Base-by-base conservation (phyloP, 371 early-diverging fungal species). In the Apophysomyces variabilis region DNA sequence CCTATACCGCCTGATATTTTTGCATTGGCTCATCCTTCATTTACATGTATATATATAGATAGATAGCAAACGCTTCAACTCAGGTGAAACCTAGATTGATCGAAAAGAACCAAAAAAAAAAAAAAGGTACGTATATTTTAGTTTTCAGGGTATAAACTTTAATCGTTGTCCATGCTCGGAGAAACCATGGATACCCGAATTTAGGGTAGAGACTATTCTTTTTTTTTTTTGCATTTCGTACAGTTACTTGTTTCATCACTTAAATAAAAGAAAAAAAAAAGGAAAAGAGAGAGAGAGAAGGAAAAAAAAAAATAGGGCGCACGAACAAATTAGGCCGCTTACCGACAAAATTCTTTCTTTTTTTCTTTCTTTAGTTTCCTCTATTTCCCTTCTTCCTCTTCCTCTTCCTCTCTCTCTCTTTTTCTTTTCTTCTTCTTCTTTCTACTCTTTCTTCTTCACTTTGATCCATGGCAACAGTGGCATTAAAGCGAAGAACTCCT, bases 401-500 rank as follows among this genome's bases (percentile, higher is more conserved):
- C 11, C 58, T 21, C 44, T 54, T 43, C 36, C 44, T 62, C 60
- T 50, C 58, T 43, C 58, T 37, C 21, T 65, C 37, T 21, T 69
- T 62, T 71, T 58, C 44, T 46, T 61, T 43, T 45, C 44, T 64
- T 59, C 32, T 47, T 45, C 43, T 64, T 26, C 21, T 18, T 61
- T 36, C 26, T 62, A 41, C 61, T 68, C 39, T 44, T 44, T 62
- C 57, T 60, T 60, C 61, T 5, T 57, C 39, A 45, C 18, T 54
- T 41, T 57, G 46, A 62, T 37, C 37, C 50, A 76, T 76, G 77
- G 73, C 73, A 64, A 59, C 77, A 14, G 62, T 76, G 65, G 71
- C 72, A 43, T 61, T 78, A 59, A 78, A 75, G 61, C 75, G 75
- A 61, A 68, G 75, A 60, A 72, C 73, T 9, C 78, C 78, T 54